Base-by-base conservation (phyloP, 768 basidiomycete species). In the Amanita pallidorosea region DNA sequence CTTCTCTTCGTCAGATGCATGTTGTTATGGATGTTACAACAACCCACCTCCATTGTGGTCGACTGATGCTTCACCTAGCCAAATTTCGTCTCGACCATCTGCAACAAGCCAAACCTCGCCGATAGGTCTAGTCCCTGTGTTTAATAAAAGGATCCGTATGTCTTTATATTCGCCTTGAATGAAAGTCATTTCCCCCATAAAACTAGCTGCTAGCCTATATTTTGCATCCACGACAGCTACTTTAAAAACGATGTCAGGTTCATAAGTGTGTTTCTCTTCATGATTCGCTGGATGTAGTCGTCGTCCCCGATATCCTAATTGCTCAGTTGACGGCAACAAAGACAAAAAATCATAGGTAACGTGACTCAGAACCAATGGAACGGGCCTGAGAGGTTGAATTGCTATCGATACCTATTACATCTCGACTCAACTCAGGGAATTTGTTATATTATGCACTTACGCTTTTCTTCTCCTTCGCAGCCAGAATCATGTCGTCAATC, bases 241-340 rank as follows among this genome's bases (percentile, higher is more conserved):
- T 33, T 68, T 70, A 56, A 88, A 71, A 29, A 76, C 57, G 6
- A 76, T 63, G 60, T 95, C 85, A 8, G 81, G 73, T 8, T 81
- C 83, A 61, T 95, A 94, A 2, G 79, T 77, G 9, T 79, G 79
- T 25, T 63, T 72, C 55, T 83, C 79, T 42, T 83, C 71, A 57
- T 94, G 87, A 12, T 75, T 67, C 27, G 76, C 72, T 2, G 81
- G 78, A 47, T 93, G 80, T 9, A 96, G 69, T 46, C 92, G 72
- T 41, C 72, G 78, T 12, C 93, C 92, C n/a, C 80, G 82, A 31
- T 71, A 73, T 7, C 78, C 71, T 2, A 93, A 71, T 1, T 80
- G 67, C 62, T 94, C 92, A 0, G 62, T 70, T 22, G 73, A 70
- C 2, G 85, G 80, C 17, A 94, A 72, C 29, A 89, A 73, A 4